phyloP scores from a whole-genome alignment of 768 basidiomycete species.

The Auricularia auricula-judae region DNA sequence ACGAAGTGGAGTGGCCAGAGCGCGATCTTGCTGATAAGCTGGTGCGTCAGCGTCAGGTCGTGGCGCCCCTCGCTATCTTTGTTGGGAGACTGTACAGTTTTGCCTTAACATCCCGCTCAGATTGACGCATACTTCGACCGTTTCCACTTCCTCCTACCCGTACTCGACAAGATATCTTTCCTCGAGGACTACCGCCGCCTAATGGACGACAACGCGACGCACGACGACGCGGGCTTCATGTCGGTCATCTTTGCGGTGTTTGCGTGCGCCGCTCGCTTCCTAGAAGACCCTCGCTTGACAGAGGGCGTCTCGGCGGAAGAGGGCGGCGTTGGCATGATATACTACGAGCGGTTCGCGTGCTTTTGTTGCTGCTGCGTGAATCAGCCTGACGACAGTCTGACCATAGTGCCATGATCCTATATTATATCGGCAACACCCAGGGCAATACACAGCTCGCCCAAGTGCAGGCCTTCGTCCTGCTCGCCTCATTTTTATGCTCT shows the following conservation, averaged over 20 bases:
- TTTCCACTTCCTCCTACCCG: slow-evolving; percentile 80
- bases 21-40: slow-evolving; percentile 80
- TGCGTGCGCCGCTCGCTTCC: slow-evolving; percentile 73
- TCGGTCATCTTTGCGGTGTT: slow-evolving; percentile 82
- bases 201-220: slow-evolving; percentile 55
- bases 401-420: slow-evolving; percentile 71
- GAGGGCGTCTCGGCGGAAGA: slow-evolving; percentile 51
- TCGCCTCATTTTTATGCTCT: slow-evolving; percentile 66
- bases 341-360: slow-evolving; percentile 64
- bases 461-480: slow-evolving; percentile 81
- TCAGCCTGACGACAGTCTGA: too few relatives aligned
- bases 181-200: slow-evolving; percentile 55
- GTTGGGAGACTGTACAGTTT: background rate
- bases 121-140: slow-evolving; percentile 80
- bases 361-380: too few relatives aligned
- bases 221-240: slow-evolving; percentile 62
- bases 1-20: slow-evolving; percentile 81
- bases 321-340: slow-evolving; percentile 83
- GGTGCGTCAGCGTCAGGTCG: slow-evolving; percentile 31
- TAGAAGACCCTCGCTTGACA: slow-evolving; percentile 56
- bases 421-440: slow-evolving; percentile 69
- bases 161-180: slow-evolving; percentile 80
- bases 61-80: background rate
- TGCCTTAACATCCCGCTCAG: slow-evolving; percentile 25
- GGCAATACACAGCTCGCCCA: slow-evolving; percentile 75